Evolutionary conservation across 2,329 filamentous ascomycete genomes (phyloP), one percentile per base, ranked within the genome.

Genomic region (Pestalotiopsis fici): DNA sequence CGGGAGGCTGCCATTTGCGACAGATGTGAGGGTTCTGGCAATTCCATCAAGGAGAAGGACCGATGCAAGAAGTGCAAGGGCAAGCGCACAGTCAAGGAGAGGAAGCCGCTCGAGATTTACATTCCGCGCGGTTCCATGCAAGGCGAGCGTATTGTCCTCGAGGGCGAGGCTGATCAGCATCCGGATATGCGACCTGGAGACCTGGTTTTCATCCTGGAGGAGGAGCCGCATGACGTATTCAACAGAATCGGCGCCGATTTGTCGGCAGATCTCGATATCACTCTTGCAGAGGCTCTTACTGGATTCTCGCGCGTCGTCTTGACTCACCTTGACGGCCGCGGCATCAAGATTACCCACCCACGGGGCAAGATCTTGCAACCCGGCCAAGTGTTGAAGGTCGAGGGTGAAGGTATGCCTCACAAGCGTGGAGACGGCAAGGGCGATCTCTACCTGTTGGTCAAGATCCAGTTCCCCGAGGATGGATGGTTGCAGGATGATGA

Each of bases 61-160:
- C 93, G 94, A 78, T 99, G 96, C 86, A 97, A 97, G 86, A 98
- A 96, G 85, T 99, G 96, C 89, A 98, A 98, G 83, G 96, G 96
- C 76, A 93, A 93, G 80, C 89, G 93, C 70, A 94, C 93, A 15
- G 89, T 90, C 57, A 91, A 94, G 75, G 93, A 96, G 81, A 96
- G 93, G 81, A 99, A 98, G 83, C 93, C 95, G 3, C 85, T 99
- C 69, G 96, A 99, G 82, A 91, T 99, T 64, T 98, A 98, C 83
- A 97, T 99, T 68, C 94, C 95, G 11, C 90, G 93, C 64, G 95
- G 95, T 59, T 92, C 92, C 50, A 88, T 88, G 84, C 91, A 97
- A 78, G 95, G 95, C 71, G 95, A 99, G 76, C 90, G 90, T 72
- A 98, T 99, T 74, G 88, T 95, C 11, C 85, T 99, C 4, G 91